phyloP scores from a whole-genome alignment of 148 eudicot species.

The Chenopodium berlandieri region DNA sequence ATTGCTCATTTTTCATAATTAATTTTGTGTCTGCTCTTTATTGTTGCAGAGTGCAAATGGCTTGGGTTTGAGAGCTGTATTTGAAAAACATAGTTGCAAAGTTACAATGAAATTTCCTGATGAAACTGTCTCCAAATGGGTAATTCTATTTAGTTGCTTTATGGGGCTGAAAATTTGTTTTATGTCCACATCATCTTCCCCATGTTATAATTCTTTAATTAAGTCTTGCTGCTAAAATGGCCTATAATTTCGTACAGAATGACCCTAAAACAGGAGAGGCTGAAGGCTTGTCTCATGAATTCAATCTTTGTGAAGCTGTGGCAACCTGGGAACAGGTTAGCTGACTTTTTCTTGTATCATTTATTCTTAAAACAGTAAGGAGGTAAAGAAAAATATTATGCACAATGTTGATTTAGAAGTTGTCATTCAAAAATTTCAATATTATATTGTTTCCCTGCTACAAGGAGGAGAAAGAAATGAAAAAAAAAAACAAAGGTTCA shows the following conservation, averaged over 20 bases:
- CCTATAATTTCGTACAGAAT: conserved; percentile 49
- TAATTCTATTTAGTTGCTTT: conserved; percentile 28
- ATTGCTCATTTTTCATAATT: neutral
- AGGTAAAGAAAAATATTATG: neutral
- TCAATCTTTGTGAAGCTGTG: conserved; percentile 93
- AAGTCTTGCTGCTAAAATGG: conserved; percentile 11
- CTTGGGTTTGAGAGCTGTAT: conserved; percentile 65
- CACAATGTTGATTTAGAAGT: neutral
- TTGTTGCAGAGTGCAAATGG: conserved; percentile 72
- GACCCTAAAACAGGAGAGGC: conserved; percentile 84
- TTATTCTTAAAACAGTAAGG: neutral
- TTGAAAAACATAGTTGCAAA: conserved; percentile 56
- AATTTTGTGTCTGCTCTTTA: neutral
- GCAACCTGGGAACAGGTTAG: conserved; percentile 98
- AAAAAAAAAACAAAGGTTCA: neutral
- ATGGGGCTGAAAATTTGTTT: neutral
- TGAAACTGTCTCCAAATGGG: conserved; percentile 87
- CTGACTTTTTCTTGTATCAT: conserved; percentile 9
- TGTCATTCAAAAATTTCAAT: neutral
- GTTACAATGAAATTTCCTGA: conserved; percentile 70
- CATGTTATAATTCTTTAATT: neutral
- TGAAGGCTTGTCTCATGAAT: conserved; percentile 73
- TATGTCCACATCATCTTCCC: neutral
- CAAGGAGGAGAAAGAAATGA: neutral
- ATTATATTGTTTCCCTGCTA: neutral